These are phyloP conservation scores for Colletotrichum melonis DNA, from an alignment of 2,329 filamentous ascomycete genomes.

Conservation along the genomic window DNA sequence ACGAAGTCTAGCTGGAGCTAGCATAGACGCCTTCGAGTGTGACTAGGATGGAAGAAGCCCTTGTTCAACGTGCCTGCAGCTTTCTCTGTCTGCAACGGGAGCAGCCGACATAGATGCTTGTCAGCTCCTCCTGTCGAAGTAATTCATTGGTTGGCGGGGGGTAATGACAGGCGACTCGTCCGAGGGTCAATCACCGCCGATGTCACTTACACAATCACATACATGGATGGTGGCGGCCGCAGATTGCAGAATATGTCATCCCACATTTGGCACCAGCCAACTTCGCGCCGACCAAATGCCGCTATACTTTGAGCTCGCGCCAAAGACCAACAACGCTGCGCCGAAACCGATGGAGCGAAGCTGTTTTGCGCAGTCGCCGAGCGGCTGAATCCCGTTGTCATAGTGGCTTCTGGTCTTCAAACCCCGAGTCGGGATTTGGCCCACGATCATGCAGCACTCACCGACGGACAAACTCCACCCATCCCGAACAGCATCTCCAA, in stretches of 20 bases:
- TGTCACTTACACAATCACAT: background rate
- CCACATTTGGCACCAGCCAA: background rate
- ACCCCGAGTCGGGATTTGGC: slow-evolving; percentile 33
- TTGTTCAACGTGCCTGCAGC: background rate
- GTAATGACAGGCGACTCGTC: background rate
- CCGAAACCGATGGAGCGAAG: background rate
- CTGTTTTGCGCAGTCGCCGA: background rate
- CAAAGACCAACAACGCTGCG: background rate
- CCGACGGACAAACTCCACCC: slow-evolving; percentile 18
- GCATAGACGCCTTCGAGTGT: background rate
- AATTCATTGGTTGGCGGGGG: background rate
- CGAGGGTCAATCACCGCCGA: background rate
- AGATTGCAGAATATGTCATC: background rate
- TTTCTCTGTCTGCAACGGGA: background rate
- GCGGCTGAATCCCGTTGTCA: background rate
- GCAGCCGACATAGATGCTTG: background rate
- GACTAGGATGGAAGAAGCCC: background rate
- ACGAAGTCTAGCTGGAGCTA: background rate
- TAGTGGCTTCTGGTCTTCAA: slow-evolving; percentile 8
- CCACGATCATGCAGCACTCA: slow-evolving; percentile 14
- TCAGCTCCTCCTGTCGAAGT: background rate
- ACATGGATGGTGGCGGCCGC: background rate
- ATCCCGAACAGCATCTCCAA: background rate
- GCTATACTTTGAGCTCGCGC: background rate
- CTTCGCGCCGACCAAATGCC: background rate